These are phyloP conservation scores for Zasmidium cellare DNA, from an alignment of 2,329 filamentous ascomycete genomes.

Conservation along the genomic window DNA sequence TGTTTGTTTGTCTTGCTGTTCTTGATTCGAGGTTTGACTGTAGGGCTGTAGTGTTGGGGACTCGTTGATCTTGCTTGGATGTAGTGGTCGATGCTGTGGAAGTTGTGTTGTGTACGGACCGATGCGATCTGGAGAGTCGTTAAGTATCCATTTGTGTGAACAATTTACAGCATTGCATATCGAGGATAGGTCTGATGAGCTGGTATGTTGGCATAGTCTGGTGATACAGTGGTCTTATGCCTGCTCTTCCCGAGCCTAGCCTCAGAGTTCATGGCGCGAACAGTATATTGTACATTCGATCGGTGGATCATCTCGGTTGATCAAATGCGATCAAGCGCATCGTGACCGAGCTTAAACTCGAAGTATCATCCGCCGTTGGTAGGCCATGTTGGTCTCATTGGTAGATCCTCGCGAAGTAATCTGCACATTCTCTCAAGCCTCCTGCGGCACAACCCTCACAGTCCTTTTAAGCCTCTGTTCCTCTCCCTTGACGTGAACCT, in stretches of 20 bases:
- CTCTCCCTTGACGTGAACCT: conserved; percentile 53
- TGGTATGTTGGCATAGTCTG: background rate
- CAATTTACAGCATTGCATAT: background rate
- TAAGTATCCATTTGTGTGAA: background rate
- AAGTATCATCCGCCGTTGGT: too few species aligned
- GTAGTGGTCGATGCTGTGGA: background rate
- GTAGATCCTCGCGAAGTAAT: too few species aligned
- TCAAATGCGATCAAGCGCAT: too few species aligned
- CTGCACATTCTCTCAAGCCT: conserved; percentile 7
- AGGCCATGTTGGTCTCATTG: background rate
- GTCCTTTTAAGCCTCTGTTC: conserved; percentile 42
- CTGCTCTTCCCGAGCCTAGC: background rate
- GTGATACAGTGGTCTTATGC: background rate
- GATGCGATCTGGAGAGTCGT: background rate
- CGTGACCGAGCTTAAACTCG: too few species aligned
- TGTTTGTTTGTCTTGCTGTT: background rate
- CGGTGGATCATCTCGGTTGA: too few species aligned
- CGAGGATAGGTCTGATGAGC: background rate
- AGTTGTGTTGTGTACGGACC: background rate
- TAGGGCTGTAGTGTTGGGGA: background rate
- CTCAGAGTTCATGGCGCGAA: background rate
- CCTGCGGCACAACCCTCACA: conserved; percentile 44
- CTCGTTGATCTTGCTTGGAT: background rate
- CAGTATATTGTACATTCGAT: too few species aligned
- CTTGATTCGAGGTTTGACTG: background rate